Percentiles rank a stretch among this genome's conserved stretches.
These are phyloP conservation scores for Tetragonia tetragonoides DNA, from an alignment of 148 eudicot genomes.

Conservation along the genomic window DNA sequence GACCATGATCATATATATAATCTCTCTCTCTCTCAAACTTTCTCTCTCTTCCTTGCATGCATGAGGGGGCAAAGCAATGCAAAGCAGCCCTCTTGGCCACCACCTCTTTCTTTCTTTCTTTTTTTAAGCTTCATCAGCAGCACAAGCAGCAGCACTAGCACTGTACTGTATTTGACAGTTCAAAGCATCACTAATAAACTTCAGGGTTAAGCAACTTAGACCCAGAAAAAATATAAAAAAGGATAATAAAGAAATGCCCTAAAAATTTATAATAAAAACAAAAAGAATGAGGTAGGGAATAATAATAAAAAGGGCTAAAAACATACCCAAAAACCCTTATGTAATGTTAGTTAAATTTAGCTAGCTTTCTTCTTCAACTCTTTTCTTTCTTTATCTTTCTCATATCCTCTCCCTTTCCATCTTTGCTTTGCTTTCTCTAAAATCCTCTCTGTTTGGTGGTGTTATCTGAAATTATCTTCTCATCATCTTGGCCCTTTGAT, in stretches of 20 bases:
- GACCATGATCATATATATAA: constrained; percentile 17
- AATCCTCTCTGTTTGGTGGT: constrained; percentile 22
- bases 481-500: constrained; percentile 31
- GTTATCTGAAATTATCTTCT: constrained; percentile 32
- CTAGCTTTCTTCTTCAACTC: constrained; percentile 19
- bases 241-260: constrained; percentile 14
- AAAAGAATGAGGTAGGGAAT: constrained; percentile 8
- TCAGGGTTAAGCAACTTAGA: constrained; percentile 35
- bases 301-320: constrained; percentile 16
- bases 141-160: constrained; percentile 21
- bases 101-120: constrained; percentile 9
- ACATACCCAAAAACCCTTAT: constrained; percentile 30
- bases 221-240: not conserved
- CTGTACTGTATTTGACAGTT: constrained; percentile 29
- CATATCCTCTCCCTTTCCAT: constrained; percentile 29
- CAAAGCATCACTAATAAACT: constrained; percentile 42
- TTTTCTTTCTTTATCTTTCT: constrained; percentile 1
- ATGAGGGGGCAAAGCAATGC: constrained; percentile 36
- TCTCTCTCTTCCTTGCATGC: constrained; percentile 44
- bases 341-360: constrained; percentile 14
- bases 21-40: constrained; percentile 12
- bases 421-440: constrained; percentile 25
- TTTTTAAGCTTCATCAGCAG: constrained; percentile 16
- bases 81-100: constrained; percentile 22
- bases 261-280: constrained; percentile 25